phyloP scores from a whole-genome alignment of 1,284 basidiomycete species.

The Ceraceosorus bombacis region DNA sequence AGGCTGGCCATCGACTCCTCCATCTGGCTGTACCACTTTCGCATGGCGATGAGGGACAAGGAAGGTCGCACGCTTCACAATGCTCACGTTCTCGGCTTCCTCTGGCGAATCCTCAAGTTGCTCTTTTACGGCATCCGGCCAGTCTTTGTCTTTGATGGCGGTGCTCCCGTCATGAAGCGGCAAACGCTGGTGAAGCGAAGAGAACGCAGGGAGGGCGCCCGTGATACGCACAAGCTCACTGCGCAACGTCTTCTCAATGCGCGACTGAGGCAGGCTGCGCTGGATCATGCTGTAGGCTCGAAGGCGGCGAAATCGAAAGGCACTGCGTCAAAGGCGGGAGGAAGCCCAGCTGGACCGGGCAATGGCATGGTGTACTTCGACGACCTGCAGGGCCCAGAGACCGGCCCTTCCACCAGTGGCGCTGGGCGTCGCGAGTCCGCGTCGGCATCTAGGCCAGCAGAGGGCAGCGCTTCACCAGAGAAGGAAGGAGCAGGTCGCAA shows the following conservation, averaged over 20 bases:
- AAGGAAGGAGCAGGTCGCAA: conserved; percentile 41
- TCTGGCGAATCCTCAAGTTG: conserved; percentile 74
- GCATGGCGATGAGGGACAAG: conserved; percentile 93
- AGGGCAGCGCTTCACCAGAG: conserved; percentile 48
- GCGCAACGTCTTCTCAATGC: conserved; percentile 85
- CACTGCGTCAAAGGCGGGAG: not conserved
- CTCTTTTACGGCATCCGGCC: conserved; percentile 79
- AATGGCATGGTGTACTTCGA: conserved; percentile 46
- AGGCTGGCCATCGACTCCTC: conserved; percentile 75
- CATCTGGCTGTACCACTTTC: conserved; percentile 81
- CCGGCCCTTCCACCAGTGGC: conserved; percentile 3
- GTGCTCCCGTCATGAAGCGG: conserved; percentile 50
- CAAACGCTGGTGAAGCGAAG: conserved; percentile 47
- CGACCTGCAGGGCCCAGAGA: conserved; percentile 15
- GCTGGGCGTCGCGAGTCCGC: not conserved
- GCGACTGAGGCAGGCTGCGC: conserved; percentile 81
- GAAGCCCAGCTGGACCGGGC: not conserved
- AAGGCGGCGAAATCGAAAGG: not conserved
- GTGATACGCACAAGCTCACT: conserved; percentile 42
- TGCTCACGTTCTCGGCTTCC: conserved; percentile 88
- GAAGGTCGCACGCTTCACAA: conserved; percentile 84
- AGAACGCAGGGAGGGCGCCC: conserved; percentile 58
- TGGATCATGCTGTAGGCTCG: conserved; percentile 57
- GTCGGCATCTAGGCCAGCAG: conserved; percentile 3
- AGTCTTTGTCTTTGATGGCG: conserved; percentile 85